Base-by-base conservation (phyloP, 2,329 filamentous ascomycete genomes). In the Colletotrichum ledebouriae region DNA sequence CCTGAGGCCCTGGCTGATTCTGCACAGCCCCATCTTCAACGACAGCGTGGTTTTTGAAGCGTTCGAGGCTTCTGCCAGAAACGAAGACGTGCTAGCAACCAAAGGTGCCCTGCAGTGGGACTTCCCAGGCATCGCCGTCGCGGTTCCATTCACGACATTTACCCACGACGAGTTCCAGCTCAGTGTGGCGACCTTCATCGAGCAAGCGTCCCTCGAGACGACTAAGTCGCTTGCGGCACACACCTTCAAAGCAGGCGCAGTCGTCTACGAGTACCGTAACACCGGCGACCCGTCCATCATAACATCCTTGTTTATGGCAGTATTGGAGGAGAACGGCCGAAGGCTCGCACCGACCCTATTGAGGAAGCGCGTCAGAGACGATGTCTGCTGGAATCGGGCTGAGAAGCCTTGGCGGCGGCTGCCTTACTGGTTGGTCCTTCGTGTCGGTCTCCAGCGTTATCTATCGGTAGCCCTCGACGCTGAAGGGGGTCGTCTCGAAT, bases 311-410 rank as follows among this genome's bases (percentile, higher is more conserved):
- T 79, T 92, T 9, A 86, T 91, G 77, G 83, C 87, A 0, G 74
- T 92, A 0, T 76, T 93, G 0, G 84, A 88, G 72, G 84, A 82
- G 0, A 79, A 85, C 6, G 90, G 90, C 0, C 63, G 73, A 0
- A 71, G 78, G 0, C 66, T 79, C 0, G 61, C 76, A 1, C 76
- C 83, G 0, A 71, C 77, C 0, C 25, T 79, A 0, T 73, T 91
- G 1, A 78, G 79, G 0, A 93, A 93, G 73, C 80, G 85, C 2
- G 83, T 92, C 0, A 82, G 87, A 0, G 90, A 92, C 57, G 89
- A 91, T n/a, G 84, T 91, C 0, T 82, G 81, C 12, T 84, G 87
- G 74, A 73, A 77, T 0, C 73, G 83, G 1, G 79, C 82, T 0
- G 75, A 82, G 1, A 73, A 80, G 0, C 89, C 89, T 0, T 93